These are phyloP conservation scores for Sordariomycetes sp. DNA, from an alignment of 2,329 filamentous ascomycete genomes.

Conservation along the genomic window DNA sequence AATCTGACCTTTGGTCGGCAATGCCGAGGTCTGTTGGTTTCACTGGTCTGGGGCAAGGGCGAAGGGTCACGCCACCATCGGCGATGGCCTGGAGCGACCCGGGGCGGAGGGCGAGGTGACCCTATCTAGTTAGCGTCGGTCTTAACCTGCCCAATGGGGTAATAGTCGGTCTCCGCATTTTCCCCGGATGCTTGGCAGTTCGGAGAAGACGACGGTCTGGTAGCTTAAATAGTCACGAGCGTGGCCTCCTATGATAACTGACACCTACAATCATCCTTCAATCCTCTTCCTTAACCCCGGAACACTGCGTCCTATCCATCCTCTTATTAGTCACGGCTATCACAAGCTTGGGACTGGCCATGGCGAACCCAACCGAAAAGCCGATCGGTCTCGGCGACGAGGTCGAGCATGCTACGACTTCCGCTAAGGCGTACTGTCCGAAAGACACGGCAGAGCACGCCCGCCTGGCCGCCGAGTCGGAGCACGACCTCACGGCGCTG, in stretches of 20 bases:
- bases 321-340: neutral
- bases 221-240: neutral
- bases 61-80: too few relatives aligned
- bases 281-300: neutral
- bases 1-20: too few relatives aligned
- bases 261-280: neutral
- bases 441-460: constrained; percentile 7
- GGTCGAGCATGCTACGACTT: neutral
- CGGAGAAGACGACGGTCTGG: neutral
- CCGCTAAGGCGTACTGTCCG: neutral
- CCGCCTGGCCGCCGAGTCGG: constrained; percentile 15
- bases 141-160: neutral
- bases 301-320: neutral
- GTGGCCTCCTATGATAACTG: neutral
- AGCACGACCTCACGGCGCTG: constrained; percentile 16
- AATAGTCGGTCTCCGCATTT: neutral
- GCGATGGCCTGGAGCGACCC: too few relatives aligned
- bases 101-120: too few relatives aligned
- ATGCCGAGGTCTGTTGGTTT: too few relatives aligned
- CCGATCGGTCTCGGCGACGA: neutral
- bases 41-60: too few relatives aligned
- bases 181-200: neutral
- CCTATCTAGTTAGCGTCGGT: too few relatives aligned
- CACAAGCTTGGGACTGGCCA: neutral
- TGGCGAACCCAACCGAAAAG: neutral